These are phyloP conservation scores for Trichoderma semiorbis DNA, from an alignment of 2,329 filamentous ascomycete genomes.

Conservation along the genomic window DNA sequence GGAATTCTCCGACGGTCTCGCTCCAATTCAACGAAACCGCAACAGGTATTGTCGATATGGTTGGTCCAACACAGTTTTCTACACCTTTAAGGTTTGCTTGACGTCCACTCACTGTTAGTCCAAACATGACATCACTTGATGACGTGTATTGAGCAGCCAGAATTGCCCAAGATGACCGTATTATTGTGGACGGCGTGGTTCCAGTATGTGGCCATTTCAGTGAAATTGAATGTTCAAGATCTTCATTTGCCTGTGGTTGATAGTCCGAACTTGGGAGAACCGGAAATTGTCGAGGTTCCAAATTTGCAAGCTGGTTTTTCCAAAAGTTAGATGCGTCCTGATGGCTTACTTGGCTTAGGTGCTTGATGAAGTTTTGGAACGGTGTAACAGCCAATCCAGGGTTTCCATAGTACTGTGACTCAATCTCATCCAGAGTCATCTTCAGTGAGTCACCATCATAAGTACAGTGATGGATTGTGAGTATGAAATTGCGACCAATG, in stretches of 20 bases:
- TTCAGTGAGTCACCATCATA: conserved; percentile 8
- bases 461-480: conserved; percentile 12
- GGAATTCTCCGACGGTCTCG: conserved; percentile 12
- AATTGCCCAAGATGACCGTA: conserved; percentile 4
- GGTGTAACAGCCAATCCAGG: background rate
- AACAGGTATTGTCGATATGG: conserved; percentile 20
- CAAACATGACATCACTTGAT: conserved; percentile 6
- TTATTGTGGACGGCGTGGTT: conserved; percentile 2
- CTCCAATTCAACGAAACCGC: conserved; percentile 9
- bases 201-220: background rate
- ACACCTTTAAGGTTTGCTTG: conserved; percentile 17
- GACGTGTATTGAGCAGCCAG: conserved; percentile 3
- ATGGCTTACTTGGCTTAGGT: background rate
- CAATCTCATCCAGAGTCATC: conserved; percentile 2
- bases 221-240: background rate
- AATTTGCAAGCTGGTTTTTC: background rate
- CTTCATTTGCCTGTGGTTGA: background rate
- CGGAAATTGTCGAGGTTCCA: background rate
- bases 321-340: conserved; percentile 3
- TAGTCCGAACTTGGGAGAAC: background rate
- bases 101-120: conserved; percentile 13
- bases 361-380: conserved; percentile 6
- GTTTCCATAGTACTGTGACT: background rate
- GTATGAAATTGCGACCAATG: conserved; percentile 5
- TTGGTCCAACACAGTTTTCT: conserved; percentile 20